Conservation (phyloP, 2,329 filamentous ascomycete genomes). For the Beauveria bassiana region DNA sequence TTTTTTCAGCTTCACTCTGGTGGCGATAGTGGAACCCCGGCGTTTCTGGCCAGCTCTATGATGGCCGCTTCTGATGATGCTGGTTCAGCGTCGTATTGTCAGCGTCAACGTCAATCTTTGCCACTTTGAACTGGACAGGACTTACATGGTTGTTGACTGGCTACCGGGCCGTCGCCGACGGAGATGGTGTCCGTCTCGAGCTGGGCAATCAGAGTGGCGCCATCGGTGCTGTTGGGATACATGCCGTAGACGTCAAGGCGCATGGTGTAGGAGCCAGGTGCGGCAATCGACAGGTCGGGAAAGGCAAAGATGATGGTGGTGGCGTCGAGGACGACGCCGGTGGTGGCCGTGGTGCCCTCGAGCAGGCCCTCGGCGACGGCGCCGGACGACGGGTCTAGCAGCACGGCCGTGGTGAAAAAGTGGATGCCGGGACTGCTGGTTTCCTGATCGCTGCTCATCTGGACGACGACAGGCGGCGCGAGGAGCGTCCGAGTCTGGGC, state of each 20-base stretch:
- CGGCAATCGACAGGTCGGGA: constrained; percentile 17
- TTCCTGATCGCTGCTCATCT: constrained; percentile 10
- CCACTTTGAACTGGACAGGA: background rate
- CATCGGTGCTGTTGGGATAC: constrained; percentile 8
- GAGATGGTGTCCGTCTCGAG: constrained; percentile 15
- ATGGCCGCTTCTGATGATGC: constrained; percentile 11
- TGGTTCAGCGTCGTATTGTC: constrained; percentile 1
- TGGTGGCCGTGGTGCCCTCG: constrained; percentile 15
- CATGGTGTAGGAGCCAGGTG: constrained; percentile 19
- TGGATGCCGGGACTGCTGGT: constrained; percentile 10
- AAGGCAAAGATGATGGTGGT: constrained; percentile 20
- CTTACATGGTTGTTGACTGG: constrained; percentile 10
- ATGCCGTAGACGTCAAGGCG: constrained; percentile 23
- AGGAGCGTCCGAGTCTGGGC: constrained; percentile 15
- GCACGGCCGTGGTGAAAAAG: constrained; percentile 21
- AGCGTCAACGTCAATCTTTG: background rate
- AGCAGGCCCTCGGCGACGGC: constrained; percentile 16
- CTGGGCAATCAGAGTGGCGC: constrained; percentile 14
- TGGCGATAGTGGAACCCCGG: constrained; percentile 12
- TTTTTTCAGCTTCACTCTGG: background rate
- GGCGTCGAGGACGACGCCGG: constrained; percentile 14
- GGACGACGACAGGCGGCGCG: constrained; percentile 18
- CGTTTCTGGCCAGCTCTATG: constrained; percentile 9
- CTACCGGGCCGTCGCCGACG: constrained; percentile 9
- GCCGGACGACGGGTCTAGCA: constrained; percentile 15